These are phyloP conservation scores for Xeromyces bisporus DNA, from an alignment of 495 filamentous ascomycete species.

Conservation along the genomic window DNA sequence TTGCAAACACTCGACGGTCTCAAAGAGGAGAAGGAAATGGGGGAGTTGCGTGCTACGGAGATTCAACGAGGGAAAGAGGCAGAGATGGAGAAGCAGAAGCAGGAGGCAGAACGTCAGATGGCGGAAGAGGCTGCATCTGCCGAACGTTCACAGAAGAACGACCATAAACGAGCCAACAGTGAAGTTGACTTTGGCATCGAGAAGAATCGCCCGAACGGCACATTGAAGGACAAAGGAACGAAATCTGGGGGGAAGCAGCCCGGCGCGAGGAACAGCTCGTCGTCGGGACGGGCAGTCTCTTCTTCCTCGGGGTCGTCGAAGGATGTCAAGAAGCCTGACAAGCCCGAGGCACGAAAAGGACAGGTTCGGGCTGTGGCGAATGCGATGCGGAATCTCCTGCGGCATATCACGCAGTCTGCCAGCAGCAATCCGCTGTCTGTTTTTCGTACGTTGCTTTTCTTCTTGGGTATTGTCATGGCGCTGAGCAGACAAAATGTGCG, in stretches of 20 bases:
- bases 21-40: constrained; percentile 51
- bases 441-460: constrained; percentile 59
- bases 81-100: constrained; percentile 33
- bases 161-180: constrained; percentile 32
- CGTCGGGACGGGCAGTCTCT: constrained; percentile 15
- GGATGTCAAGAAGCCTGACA: constrained; percentile 24
- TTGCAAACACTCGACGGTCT: constrained; percentile 46
- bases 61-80: constrained; percentile 45
- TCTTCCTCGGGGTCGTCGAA: constrained; percentile 16
- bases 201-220: constrained; percentile 19
- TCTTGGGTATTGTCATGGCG: constrained; percentile 64
- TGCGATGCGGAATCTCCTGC: constrained; percentile 43
- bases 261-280: constrained; percentile 11
- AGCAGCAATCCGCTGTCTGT: constrained; percentile 57
- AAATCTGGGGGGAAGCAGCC: constrained; percentile 16
- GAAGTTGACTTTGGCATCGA: constrained; percentile 41
- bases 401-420: constrained; percentile 43
- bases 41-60: constrained; percentile 50
- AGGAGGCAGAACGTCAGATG: constrained; percentile 40
- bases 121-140: constrained; percentile 39
- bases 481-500: constrained; percentile 58
- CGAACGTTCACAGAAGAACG: constrained; percentile 27
- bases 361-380: constrained; percentile 18
- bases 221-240: constrained; percentile 16
- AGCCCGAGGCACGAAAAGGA: constrained; percentile 16